phyloP scores from a whole-genome alignment of 2,329 filamentous ascomycete genomes.

The Colletotrichum noveboracense region DNA sequence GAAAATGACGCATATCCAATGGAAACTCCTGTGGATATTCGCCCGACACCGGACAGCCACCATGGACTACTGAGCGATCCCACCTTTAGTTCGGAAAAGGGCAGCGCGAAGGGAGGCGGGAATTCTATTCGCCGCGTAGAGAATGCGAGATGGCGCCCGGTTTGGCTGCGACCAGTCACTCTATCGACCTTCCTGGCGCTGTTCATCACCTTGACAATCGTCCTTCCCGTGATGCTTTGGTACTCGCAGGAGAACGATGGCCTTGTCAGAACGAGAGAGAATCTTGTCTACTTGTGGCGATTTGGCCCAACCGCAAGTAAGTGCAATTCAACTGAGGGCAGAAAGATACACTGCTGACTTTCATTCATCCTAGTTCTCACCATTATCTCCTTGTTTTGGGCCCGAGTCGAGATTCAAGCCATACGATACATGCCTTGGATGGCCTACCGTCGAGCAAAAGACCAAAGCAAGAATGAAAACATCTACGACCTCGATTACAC shows the following conservation, averaged over 20 bases:
- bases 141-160: not conserved
- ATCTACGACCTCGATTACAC: not conserved
- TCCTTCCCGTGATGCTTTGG: not conserved
- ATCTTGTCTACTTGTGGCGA: not conserved
- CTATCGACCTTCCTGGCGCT: not conserved
- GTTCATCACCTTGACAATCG: not conserved
- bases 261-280: not conserved
- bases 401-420: not conserved
- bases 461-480: rapidly evolving
- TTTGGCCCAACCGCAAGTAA: slow-evolving; percentile 1
- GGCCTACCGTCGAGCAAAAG: not conserved
- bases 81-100: not conserved
- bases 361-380: not conserved
- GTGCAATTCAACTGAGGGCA: not conserved
- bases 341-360: rapidly evolving
- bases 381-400: not conserved
- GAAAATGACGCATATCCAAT: not conserved
- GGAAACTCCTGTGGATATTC: not conserved
- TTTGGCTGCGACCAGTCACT: not conserved
- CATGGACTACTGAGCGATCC: not conserved
- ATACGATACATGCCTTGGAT: not conserved
- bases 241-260: not conserved
- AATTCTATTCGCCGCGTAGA: not conserved
- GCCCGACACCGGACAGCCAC: not conserved
- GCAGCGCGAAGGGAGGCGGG: not conserved